Base-by-base conservation (phyloP, 352 stramenopile genomes). In the Halophytophthora polymorphica region DNA sequence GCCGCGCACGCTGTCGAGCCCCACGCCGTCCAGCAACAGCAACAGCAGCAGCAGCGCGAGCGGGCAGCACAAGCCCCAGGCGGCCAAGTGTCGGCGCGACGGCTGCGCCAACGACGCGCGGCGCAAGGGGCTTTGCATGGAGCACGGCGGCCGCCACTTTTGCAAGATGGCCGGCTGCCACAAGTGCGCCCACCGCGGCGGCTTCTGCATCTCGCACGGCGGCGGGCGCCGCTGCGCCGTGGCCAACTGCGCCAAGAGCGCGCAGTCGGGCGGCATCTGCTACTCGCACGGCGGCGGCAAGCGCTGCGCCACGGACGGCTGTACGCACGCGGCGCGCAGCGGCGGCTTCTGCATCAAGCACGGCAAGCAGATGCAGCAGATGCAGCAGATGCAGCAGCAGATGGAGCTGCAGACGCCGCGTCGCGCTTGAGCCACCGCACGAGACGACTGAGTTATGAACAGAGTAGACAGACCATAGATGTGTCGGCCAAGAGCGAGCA, bases 201-300 rank as follows among this genome's bases (percentile, higher is more conserved):
- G 80, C 10, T 86, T 88, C 53, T 93, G 83, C 58, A 88, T 93
- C 56, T 84, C 79, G 7, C 83, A 93, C 55, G 83, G 83, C 18
- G 83, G 83, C 29, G 83, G 83, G 15, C 80, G 83, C 17, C 81
- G 82, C 39, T 93, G 83, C 53, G 78, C 76, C 1, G 66, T 93
- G 25, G 66, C 68, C 44, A 73, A 85, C 35, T 93, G 83, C 63
- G 66, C 69, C 48, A 93, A 92, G 64, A 88, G 71, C 44, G 83
- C 83, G 8, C 83, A 92, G 63, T 88, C 80, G 13, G 82, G 82
- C 19, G 83, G 83, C 31, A 83, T 89, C 36, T 93, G 83, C 73
- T 91, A 92, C 71, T 85, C 77, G 28, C 83, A 93, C 53, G 83
- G 83, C 45, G 83, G 83, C 6, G 83, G 83, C 58, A 93, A 93